Conservation (phyloP, 2,329 filamentous ascomycete species). For the Scorias spongiosa region DNA sequence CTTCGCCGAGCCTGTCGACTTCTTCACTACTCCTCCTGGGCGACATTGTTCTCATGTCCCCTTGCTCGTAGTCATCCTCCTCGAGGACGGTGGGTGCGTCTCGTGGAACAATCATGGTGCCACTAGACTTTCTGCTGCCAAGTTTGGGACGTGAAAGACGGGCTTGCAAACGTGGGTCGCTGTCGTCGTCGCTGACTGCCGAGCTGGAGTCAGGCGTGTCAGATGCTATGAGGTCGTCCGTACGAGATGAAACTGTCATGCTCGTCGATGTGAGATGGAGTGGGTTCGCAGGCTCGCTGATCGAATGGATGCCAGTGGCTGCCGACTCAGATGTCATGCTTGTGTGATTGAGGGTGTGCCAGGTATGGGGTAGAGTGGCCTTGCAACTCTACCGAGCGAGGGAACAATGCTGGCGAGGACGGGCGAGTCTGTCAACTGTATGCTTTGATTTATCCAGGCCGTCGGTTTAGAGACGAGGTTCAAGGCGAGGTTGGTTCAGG, state of each 20-base stretch:
- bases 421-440: too few relatives aligned
- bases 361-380: too few relatives aligned
- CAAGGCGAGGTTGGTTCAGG: too few relatives aligned
- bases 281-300: background rate
- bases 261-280: background rate
- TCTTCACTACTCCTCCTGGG: conserved; percentile 82
- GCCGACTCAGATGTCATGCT: background rate
- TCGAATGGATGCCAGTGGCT: background rate
- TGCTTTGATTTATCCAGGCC: too few relatives aligned
- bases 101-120: conserved; percentile 63
- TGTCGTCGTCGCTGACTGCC: conserved; percentile 18
- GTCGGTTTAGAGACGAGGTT: too few relatives aligned
- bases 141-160: conserved; percentile 44
- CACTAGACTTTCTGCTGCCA: conserved; percentile 59
- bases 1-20: conserved; percentile 70
- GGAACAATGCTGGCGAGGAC: too few relatives aligned
- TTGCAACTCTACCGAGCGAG: too few relatives aligned
- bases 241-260: background rate
- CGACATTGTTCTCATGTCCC: conserved; percentile 89
- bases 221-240: background rate
- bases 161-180: conserved; percentile 25
- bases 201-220: conserved; percentile 13
- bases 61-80: conserved; percentile 61
- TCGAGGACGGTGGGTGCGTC: conserved; percentile 49
- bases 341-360: background rate